Percentiles rank a stretch among this genome's conserved stretches.
Conservation (phyloP, 2,329 filamentous ascomycete genomes). For the Pyrenophora tritici-repentis region DNA sequence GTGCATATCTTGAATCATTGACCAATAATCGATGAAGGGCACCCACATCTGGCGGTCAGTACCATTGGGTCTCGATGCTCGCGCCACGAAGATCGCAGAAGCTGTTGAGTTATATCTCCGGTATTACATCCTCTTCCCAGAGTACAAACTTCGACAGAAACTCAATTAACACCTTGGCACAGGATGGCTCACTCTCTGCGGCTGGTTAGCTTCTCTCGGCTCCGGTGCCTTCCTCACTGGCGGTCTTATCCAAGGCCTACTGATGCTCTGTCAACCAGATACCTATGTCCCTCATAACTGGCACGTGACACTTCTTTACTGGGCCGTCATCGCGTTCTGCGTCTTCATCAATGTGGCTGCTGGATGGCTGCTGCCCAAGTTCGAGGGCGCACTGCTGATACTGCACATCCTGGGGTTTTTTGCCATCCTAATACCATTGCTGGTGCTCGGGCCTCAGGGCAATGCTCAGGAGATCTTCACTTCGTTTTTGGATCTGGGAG, state of each 20-base stretch:
- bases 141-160: background rate
- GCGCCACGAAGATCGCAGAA: slow-evolving; percentile 46
- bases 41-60: slow-evolving; percentile 44
- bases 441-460: slow-evolving; percentile 49
- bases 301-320: slow-evolving; percentile 57
- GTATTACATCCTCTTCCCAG: slow-evolving; percentile 10
- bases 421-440: slow-evolving; percentile 54
- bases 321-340: slow-evolving; percentile 49
- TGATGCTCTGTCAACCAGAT: slow-evolving; percentile 45
- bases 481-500: slow-evolving; percentile 52
- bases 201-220: slow-evolving; percentile 47
- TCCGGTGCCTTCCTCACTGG: slow-evolving; percentile 34
- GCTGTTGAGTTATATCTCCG: slow-evolving; percentile 50
- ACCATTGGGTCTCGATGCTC: slow-evolving; percentile 48
- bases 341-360: slow-evolving; percentile 52
- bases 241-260: slow-evolving; percentile 37
- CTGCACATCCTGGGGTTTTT: slow-evolving; percentile 58
- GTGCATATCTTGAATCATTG: background rate
- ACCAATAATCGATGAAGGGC: slow-evolving; percentile 10
- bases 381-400: slow-evolving; percentile 54
- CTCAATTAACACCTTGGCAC: background rate
- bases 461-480: slow-evolving; percentile 51
- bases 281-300: slow-evolving; percentile 49
- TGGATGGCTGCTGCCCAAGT: slow-evolving; percentile 50
- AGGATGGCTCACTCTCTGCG: slow-evolving; percentile 51